Conservation (phyloP, 1,284 basidiomycete species). For the Exobasidium rhododendri region DNA sequence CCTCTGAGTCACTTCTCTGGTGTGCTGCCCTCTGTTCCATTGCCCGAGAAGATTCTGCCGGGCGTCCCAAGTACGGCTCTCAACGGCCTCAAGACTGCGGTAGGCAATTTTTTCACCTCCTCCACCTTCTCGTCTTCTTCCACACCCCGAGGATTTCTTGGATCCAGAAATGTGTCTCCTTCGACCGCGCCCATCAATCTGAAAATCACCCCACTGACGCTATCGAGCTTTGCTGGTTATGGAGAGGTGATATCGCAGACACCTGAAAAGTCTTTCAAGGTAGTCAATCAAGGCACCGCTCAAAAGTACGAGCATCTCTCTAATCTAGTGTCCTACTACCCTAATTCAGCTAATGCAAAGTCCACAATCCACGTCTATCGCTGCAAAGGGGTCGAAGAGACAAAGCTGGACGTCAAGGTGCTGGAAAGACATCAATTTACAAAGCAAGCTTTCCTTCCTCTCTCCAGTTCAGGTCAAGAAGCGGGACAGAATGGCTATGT, state of each 20-base stretch:
- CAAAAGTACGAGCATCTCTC: constrained; percentile 36
- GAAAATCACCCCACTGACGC: constrained; percentile 22
- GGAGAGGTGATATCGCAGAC: constrained; percentile 37
- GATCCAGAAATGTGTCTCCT: constrained; percentile 1
- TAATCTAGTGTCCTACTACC: constrained; percentile 29
- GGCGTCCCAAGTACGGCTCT: background rate
- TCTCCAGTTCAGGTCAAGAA: constrained; percentile 18
- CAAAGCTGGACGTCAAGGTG: constrained; percentile 41
- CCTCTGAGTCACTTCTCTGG: constrained; percentile 23
- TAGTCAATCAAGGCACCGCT: constrained; percentile 50
- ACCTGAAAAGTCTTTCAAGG: constrained; percentile 22
- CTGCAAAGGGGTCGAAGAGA: constrained; percentile 21
- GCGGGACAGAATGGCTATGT: constrained; percentile 33
- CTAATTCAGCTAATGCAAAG: constrained; percentile 21
- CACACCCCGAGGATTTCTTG: background rate
- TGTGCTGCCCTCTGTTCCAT: constrained; percentile 21
- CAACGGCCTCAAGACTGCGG: constrained; percentile 6
- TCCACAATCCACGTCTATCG: constrained; percentile 47
- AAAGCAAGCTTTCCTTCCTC: constrained; percentile 44
- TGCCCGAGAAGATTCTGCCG: constrained; percentile 36
- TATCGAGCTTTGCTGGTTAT: constrained; percentile 29
- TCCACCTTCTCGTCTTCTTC: constrained; percentile 1
- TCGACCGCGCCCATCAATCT: background rate
- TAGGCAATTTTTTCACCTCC: constrained; percentile 20
- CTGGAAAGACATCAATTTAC: constrained; percentile 48